Evolutionary conservation across 2,329 filamentous ascomycete genomes (phyloP), one percentile per base, ranked within the genome.

Genomic region (Metarhizium guizhouense): DNA sequence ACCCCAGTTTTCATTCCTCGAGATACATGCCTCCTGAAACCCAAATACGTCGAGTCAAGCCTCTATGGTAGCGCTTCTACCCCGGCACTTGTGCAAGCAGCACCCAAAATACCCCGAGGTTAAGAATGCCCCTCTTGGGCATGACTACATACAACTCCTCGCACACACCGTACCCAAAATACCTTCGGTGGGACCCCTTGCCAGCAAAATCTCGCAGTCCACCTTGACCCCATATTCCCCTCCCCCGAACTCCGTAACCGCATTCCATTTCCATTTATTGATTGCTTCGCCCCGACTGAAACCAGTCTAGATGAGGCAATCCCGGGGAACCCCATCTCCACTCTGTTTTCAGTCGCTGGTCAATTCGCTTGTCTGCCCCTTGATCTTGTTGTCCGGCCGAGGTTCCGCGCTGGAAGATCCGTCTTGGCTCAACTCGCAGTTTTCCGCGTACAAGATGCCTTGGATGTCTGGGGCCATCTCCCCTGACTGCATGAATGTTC

Each of bases 401-500:
- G 16, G 13, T 5, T 40, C 14, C 2, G 30, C 6, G 30, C 8
- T 36, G 4, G 11, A 25, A 3, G 36, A 29, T 14, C 25, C 43
- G 7, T 57, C 54, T 16, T 47, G 45, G 34, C 38, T 58, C 2
- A 34, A 52, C 13, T 4, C 14, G 36, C 51, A 42, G 42, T 58
- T 36, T 42, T 53, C 30, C 16, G 54, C 59, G 36, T 61, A 60
- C 47, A 63, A 29, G n/a, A 61, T 51, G 11, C 56, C 47, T 18
- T 59, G 62, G 3, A 61, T 51, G 11, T 57, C 47, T 18, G 58
- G 62, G 2, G 54, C 56, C 59, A 61, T 40, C 38, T 60, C 59
- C 16, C 52, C 54, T 18, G 49, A 54, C 30, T 63, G 58, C 63
- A 66, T 60, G 51, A 58, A 67, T 18, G 61, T 61, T n/a, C 51